Base-by-base conservation (phyloP, 176 grass and related monocot species). In the Luzula sylvatica region DNA sequence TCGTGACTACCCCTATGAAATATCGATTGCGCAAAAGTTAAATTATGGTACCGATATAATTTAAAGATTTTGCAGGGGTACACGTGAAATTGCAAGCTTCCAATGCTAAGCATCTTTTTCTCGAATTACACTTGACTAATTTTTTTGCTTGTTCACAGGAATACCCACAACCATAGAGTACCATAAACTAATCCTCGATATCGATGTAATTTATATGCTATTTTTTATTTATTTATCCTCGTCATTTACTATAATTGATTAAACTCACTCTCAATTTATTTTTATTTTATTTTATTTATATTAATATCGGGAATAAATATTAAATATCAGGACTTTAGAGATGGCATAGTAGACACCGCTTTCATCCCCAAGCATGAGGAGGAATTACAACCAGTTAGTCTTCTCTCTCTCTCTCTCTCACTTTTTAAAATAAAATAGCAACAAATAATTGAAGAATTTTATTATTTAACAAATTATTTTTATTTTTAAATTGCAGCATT, bases 101-200 rank as follows among this genome's bases (percentile, higher is more conserved):
- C 16, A 45, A 32, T 52, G 12, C n/a, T 51, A 8, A 27, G 46
- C 1, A 17, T 11, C 14, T 65, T 65, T 68, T 55, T 56, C 20
- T 54, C 5, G 5, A 19, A 64, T 19, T 32, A 20, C 39, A 46
- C 25, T 22, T 49, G 29, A 1, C 3, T 64, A 28, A 30, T 64
- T n/a, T n/a, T 35, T 41, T 18, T 60, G 63, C 67, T 28, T 42
- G 30, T 54, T 30, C 9, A 38, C 75, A 79, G 75, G 75, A 61
- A 42, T 79, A 32, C 75, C 75, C 23, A 79, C 75, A 58, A 79
- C 75, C 19, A 79, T 79, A 16, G 75, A 79, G 12, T 79, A 79
- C 68, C 75, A 79, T 72, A 79, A 79, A 45, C 38, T 74, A 65
- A 74, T 74, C 46, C 70, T 66, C 23, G 58, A 74, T 23, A 27